phyloP scores from a whole-genome alignment of 768 basidiomycete species.

The Hygrocybe coccinea region DNA sequence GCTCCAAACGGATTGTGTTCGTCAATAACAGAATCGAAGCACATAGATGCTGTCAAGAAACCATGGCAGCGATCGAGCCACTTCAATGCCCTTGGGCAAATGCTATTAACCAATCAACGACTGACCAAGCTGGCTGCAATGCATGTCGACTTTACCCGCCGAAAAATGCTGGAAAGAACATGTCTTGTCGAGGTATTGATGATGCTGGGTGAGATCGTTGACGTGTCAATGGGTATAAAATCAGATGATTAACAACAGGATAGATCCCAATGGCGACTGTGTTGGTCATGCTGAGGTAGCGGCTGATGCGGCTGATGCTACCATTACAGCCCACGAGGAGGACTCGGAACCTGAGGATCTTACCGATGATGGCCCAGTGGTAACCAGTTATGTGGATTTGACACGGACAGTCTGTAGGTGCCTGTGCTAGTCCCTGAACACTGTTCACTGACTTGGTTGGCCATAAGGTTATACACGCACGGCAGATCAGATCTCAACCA shows the following conservation, averaged over 20 bases:
- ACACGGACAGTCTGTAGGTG: too few species aligned
- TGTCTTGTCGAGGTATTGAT: not conserved
- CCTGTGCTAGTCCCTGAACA: too few species aligned
- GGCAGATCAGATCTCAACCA: not conserved
- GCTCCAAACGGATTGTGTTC: slow-evolving; percentile 29
- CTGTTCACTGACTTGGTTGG: not conserved
- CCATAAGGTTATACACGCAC: not conserved
- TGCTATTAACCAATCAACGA: slow-evolving; percentile 30
- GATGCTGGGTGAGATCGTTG: not conserved
- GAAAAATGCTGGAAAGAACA: slow-evolving; percentile 12
- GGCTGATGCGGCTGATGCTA: too few species aligned
- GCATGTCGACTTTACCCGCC: slow-evolving; percentile 12
- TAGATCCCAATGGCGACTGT: too few species aligned
- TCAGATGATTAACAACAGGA: not conserved
- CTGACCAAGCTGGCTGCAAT: slow-evolving; percentile 27
- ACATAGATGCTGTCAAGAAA: slow-evolving; percentile 32
- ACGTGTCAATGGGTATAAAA: not conserved
- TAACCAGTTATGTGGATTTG: too few species aligned
- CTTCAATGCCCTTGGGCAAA: slow-evolving; percentile 31
- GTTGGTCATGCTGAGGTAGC: too few species aligned
- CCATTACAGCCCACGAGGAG: too few species aligned
- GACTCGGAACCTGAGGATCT: too few species aligned
- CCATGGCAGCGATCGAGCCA: slow-evolving; percentile 32
- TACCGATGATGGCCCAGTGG: too few species aligned
- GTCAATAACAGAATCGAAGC: slow-evolving; percentile 32